These are phyloP conservation scores for Cystoderma amianthinum DNA, from an alignment of 768 basidiomycete genomes.

Conservation along the genomic window DNA sequence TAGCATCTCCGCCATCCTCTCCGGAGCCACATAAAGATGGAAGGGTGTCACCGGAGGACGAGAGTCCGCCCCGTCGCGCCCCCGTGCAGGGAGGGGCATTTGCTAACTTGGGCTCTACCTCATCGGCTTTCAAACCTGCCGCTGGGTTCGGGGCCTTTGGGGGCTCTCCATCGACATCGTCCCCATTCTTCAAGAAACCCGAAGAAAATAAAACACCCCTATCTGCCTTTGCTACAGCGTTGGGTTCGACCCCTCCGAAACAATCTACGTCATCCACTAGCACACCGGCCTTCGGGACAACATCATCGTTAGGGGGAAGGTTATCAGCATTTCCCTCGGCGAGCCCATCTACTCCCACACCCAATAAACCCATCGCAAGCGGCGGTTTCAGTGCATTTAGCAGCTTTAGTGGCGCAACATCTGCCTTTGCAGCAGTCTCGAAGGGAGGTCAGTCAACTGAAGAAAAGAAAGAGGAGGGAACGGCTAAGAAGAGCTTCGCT, in stretches of 20 bases:
- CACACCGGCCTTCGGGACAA: conserved; percentile 29
- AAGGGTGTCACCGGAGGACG: conserved; percentile 3
- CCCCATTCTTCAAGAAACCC: conserved; percentile 46
- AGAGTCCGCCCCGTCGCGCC: conserved; percentile 5
- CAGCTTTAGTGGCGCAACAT: conserved; percentile 30
- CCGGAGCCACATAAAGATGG: conserved; percentile 12
- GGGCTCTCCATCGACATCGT: conserved; percentile 28
- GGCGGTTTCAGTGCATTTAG: conserved; percentile 49
- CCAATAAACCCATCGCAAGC: conserved; percentile 18
- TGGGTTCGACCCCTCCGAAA: conserved; percentile 10
- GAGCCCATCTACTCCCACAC: conserved; percentile 16
- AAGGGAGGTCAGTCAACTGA: conserved; percentile 17
- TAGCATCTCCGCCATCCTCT: conserved; percentile 10
- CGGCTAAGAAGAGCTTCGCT: conserved; percentile 8
- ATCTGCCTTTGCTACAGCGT: conserved; percentile 26
- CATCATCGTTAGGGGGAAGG: conserved; percentile 25
- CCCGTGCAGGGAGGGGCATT: conserved; percentile 18
- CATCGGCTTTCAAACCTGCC: conserved; percentile 28
- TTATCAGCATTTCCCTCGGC: conserved; percentile 23
- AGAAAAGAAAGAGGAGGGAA: not conserved
- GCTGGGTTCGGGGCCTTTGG: conserved; percentile 44
- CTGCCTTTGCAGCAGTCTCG: conserved; percentile 36
- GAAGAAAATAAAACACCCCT: conserved; percentile 24
- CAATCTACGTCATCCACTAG: conserved; percentile 10
- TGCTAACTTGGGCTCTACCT: conserved; percentile 17